These are phyloP conservation scores for Eimeria brunetti DNA, from an alignment of 169 alveolate genomes.

Conservation along the genomic window DNA sequence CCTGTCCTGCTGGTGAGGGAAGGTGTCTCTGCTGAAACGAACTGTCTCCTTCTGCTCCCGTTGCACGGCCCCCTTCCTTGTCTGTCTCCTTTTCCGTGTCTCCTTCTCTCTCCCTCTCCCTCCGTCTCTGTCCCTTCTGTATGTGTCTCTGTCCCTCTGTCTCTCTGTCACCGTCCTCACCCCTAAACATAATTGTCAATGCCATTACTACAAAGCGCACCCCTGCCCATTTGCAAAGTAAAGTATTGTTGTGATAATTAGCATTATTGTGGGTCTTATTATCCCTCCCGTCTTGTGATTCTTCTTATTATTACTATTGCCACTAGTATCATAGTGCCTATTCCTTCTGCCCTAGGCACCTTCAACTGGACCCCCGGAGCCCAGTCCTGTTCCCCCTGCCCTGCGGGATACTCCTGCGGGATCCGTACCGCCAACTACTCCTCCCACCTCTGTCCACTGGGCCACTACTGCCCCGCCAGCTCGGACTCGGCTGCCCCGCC, in stretches of 20 bases:
- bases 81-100: neutral
- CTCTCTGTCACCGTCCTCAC: too few relatives aligned
- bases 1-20: constrained; percentile 28
- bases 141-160: neutral
- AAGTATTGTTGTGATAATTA: too few relatives aligned
- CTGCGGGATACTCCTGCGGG: constrained; percentile 19
- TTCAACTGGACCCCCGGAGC: constrained; percentile 19
- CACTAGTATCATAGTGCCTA: too few relatives aligned
- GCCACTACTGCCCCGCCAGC: constrained; percentile 48
- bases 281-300: too few relatives aligned
- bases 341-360: neutral
- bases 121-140: neutral
- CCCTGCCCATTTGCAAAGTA: too few relatives aligned
- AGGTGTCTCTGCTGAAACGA: neutral
- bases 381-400: neutral
- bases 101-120: neutral
- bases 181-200: too few relatives aligned
- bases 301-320: too few relatives aligned
- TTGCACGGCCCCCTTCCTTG: neutral
- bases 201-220: too few relatives aligned
- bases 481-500: constrained; percentile 4
- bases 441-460: neutral
- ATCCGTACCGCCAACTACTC: neutral
- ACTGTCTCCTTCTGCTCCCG: neutral
- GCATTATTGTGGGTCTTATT: neutral